These are phyloP conservation scores for Colletotrichum cereale DNA, from an alignment of 2,329 filamentous ascomycete species.

Conservation along the genomic window DNA sequence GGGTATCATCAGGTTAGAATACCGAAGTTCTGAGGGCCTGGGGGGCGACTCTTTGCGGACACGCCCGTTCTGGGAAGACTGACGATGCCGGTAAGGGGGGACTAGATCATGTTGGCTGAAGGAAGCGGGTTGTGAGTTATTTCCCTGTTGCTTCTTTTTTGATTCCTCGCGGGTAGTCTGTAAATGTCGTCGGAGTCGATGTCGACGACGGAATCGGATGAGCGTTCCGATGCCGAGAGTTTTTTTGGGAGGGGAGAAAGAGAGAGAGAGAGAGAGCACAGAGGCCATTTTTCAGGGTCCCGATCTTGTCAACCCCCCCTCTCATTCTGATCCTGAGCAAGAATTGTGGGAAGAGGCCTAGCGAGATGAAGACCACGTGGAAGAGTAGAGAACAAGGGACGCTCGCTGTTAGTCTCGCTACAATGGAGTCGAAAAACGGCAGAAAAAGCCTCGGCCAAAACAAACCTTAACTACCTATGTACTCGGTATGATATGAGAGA, in stretches of 20 bases:
- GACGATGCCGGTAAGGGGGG: background rate
- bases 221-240: background rate
- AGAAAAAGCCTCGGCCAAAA: background rate
- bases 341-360: background rate
- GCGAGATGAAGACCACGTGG: background rate
- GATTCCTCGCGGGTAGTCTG: background rate
- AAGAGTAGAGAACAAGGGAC: background rate
- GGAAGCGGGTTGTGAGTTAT: background rate
- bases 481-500: background rate
- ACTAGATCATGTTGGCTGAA: background rate
- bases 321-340: no score
- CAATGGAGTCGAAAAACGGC: background rate
- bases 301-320: background rate
- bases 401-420: slow-evolving; percentile 20
- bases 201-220: background rate
- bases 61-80: background rate
- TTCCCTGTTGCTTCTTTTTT: background rate
- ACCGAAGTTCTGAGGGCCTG: slow-evolving; percentile 2
- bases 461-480: background rate
- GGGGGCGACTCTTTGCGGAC: background rate
- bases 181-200: background rate
- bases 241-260: background rate
- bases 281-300: slow-evolving; percentile 11
- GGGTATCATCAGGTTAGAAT: background rate
- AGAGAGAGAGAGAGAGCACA: no score